These are phyloP conservation scores for Aspergillus baeticus DNA, from an alignment of 495 filamentous ascomycete genomes.

Conservation along the genomic window DNA sequence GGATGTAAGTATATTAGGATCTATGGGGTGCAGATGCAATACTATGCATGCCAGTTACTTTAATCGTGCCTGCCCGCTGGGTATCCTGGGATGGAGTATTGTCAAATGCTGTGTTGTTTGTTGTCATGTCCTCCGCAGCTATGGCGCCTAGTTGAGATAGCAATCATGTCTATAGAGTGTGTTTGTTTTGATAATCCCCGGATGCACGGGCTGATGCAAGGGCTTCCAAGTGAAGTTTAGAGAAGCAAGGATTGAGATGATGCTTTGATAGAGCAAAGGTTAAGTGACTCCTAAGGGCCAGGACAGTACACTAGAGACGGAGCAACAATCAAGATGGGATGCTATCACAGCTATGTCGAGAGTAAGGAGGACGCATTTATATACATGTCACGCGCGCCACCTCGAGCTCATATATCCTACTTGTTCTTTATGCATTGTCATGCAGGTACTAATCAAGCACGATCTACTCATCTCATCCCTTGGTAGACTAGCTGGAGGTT, in stretches of 20 bases:
- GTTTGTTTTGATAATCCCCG: not conserved
- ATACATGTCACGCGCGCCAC: not conserved
- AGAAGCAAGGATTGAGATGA: not conserved
- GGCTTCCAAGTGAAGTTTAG: not conserved
- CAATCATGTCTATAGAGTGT: not conserved
- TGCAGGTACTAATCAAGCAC: not conserved
- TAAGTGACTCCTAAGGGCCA: too few relatives aligned
- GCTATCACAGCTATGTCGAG: too few relatives aligned
- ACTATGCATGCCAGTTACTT: too few relatives aligned
- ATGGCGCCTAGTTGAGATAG: too few relatives aligned
- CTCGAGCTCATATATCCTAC: not conserved
- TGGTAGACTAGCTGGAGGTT: not conserved
- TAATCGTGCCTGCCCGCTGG: too few relatives aligned
- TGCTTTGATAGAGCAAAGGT: too few relatives aligned
- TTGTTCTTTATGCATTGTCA: not conserved
- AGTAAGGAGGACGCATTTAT: not conserved
- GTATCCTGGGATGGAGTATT: too few relatives aligned
- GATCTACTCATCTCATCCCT: constrained; percentile 2
- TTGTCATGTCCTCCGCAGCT: not conserved
- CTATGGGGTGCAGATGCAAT: too few relatives aligned
- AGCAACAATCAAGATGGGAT: too few relatives aligned
- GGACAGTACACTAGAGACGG: too few relatives aligned
- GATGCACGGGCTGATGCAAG: not conserved
- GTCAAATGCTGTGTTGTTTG: not conserved
- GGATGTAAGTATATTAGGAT: too few relatives aligned